Percentiles rank a stretch among this genome's conserved stretches.
Conservation (phyloP, 179 eudicot genomes). For the Silene coronaria region DNA sequence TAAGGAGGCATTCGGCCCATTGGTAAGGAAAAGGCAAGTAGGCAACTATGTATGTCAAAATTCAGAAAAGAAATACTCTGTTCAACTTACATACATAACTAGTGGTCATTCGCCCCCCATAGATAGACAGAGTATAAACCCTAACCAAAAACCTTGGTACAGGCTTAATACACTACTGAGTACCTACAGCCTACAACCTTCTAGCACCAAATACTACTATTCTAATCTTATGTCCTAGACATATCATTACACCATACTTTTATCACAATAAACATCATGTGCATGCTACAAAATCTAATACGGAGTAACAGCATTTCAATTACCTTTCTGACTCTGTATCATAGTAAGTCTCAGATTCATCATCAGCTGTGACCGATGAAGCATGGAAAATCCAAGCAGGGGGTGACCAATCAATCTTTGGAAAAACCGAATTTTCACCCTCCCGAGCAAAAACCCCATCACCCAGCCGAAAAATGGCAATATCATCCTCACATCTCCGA, state of each 20-base stretch:
- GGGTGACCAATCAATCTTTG: conserved; percentile 6
- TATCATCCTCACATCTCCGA: not conserved
- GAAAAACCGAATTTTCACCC: not conserved
- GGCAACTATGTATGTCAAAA: no score
- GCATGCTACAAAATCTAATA: not conserved
- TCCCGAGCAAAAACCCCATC: not conserved
- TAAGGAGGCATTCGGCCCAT: no score
- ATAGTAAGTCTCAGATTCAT: not conserved
- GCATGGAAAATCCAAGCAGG: not conserved
- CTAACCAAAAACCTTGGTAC: no score
- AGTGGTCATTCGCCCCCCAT: no score
- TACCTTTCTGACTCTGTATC: not conserved
- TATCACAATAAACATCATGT: no score
- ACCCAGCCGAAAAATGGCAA: conserved; percentile 2
- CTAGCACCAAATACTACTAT: no score
- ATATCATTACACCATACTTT: not conserved
- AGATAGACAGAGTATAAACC: no score
- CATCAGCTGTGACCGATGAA: not conserved
- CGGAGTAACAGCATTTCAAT: not conserved
- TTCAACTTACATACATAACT: no score
- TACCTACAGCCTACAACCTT: no score
- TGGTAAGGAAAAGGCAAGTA: no score
- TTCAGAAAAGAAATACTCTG: no score
- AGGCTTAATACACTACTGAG: no score
- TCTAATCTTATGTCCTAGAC: not conserved